Conservation (phyloP, 2,329 filamentous ascomycete species). For the Escovopsis sp. region DNA sequence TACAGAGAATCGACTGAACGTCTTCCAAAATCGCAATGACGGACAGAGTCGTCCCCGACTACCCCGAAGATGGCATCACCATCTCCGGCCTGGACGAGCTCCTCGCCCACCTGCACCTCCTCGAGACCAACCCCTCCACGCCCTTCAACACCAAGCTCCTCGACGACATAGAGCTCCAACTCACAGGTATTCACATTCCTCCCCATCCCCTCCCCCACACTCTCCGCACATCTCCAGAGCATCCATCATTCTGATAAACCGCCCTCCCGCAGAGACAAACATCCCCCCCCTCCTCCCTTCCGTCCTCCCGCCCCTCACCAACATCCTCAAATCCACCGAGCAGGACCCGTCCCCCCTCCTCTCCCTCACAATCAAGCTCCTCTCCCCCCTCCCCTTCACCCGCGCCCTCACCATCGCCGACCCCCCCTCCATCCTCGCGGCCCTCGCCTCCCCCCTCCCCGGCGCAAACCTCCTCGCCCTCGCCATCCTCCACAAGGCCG, state of each 20-base stretch:
- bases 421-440: conserved; percentile 34
- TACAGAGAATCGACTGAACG: background rate
- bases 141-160: conserved; percentile 35
- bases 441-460: conserved; percentile 37
- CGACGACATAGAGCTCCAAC: conserved; percentile 43
- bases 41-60: conserved; percentile 20
- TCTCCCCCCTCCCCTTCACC: conserved; percentile 37
- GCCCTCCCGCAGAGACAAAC: conserved; percentile 28
- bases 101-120: conserved; percentile 35
- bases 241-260: background rate
- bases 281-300: conserved; percentile 35
- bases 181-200: conserved; percentile 28
- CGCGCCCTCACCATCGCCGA: conserved; percentile 37
- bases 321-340: conserved; percentile 35
- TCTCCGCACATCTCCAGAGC: no score
- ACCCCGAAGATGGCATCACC: conserved; percentile 27
- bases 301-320: conserved; percentile 38
- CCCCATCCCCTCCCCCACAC: background rate
- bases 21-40: conserved; percentile 11
- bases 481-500: conserved; percentile 40
- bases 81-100: conserved; percentile 40
- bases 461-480: conserved; percentile 45
- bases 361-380: conserved; percentile 39
- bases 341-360: conserved; percentile 37
- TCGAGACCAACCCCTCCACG: conserved; percentile 28